Evolutionary conservation across 805 yeast species (phyloP).

Genomic region (Komagataella mondaviorum): DNA sequence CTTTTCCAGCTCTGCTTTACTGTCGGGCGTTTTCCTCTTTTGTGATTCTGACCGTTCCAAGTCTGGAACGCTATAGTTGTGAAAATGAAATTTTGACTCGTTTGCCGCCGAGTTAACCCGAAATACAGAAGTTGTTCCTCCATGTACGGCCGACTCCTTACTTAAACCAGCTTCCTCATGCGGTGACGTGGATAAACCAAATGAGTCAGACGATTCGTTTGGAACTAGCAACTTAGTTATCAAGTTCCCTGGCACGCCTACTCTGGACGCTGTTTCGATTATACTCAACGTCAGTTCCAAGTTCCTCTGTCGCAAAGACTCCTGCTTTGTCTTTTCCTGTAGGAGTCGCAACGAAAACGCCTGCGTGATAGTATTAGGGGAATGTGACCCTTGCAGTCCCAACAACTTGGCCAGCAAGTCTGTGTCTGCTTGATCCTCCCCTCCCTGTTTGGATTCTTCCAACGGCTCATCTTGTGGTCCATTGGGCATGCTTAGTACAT

Average conservation of each 20-base stretch:
- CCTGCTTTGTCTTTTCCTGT: conserved; percentile 28
- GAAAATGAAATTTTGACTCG: background rate
- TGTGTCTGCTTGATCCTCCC: background rate
- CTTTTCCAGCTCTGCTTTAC: background rate
- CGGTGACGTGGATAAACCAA: background rate
- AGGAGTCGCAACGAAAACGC: conserved; percentile 23
- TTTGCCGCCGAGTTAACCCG: background rate
- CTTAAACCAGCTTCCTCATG: background rate
- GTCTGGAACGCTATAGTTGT: background rate
- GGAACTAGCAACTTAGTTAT: background rate
- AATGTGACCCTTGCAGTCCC: conserved; percentile 17
- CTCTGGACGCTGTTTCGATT: background rate
- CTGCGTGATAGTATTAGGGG: conserved; percentile 21
- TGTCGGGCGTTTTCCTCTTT: background rate
- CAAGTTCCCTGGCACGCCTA: background rate
- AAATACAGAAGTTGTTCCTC: background rate
- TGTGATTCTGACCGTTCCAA: background rate
- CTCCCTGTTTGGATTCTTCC: background rate
- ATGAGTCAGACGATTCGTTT: background rate
- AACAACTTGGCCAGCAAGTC: conserved; percentile 1
- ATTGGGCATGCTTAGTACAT: background rate
- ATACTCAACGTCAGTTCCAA: conserved; percentile 20
- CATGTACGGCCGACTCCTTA: background rate
- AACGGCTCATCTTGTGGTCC: background rate
- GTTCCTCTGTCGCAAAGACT: conserved; percentile 18